These are phyloP conservation scores for Hypoxylon sp. DNA, from an alignment of 2,329 filamentous ascomycete species.

Conservation along the genomic window DNA sequence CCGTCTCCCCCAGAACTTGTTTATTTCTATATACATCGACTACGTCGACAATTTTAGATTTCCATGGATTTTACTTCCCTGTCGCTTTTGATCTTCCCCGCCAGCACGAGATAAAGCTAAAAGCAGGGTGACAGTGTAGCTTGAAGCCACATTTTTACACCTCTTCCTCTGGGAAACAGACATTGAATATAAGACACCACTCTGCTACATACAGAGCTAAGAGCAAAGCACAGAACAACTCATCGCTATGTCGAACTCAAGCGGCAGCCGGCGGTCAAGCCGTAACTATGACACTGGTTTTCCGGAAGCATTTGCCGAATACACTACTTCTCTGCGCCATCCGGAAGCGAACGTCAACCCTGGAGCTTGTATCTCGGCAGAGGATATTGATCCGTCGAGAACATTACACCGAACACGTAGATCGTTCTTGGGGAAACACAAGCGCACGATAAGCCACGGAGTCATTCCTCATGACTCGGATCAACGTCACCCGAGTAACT, in stretches of 20 bases:
- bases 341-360: conserved; percentile 71
- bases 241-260: conserved; percentile 49
- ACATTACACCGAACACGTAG: conserved; percentile 60
- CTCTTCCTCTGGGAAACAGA: background rate
- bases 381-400: conserved; percentile 63
- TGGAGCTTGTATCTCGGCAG: conserved; percentile 68
- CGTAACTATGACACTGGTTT: conserved; percentile 53
- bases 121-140: conserved; percentile 21
- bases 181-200: conserved; percentile 15
- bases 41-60: background rate
- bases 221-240: conserved; percentile 29
- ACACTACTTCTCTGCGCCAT: conserved; percentile 73
- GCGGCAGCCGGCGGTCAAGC: conserved; percentile 49
- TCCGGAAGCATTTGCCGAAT: conserved; percentile 53
- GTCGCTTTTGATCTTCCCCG: conserved; percentile 10
- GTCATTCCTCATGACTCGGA: conserved; percentile 57
- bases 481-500: conserved; percentile 50
- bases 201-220: conserved; percentile 39
- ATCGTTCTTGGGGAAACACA: conserved; percentile 62
- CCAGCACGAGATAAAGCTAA: conserved; percentile 20
- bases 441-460: conserved; percentile 62
- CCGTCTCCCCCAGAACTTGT: conserved; percentile 9
- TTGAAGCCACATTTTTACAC: conserved; percentile 12
- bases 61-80: background rate
- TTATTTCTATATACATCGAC: background rate